These are phyloP conservation scores for Phytophthora rubi DNA, from an alignment of 352 stramenopile species.

Conservation along the genomic window DNA sequence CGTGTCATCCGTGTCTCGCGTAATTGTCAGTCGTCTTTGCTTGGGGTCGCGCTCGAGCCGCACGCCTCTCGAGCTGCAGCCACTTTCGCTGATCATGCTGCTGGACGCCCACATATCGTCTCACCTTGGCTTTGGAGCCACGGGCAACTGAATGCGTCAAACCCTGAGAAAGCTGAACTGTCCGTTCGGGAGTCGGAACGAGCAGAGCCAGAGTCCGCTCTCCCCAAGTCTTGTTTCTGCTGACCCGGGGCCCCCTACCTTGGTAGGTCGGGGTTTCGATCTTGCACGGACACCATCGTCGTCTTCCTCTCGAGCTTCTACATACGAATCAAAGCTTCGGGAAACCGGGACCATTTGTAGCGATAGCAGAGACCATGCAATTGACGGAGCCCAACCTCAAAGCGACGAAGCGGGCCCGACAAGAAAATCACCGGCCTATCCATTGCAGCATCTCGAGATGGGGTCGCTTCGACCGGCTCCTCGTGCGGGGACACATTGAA, in stretches of 20 bases:
- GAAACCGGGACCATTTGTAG: conserved; percentile 15
- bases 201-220: conserved; percentile 29
- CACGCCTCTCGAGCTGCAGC: conserved; percentile 34
- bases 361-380: conserved; percentile 25
- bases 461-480: conserved; percentile 29
- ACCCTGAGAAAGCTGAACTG: conserved; percentile 31
- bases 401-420: conserved; percentile 11
- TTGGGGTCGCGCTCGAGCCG: conserved; percentile 30
- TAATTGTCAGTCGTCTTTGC: conserved; percentile 34
- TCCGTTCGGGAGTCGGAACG: conserved; percentile 11
- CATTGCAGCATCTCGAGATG: conserved; percentile 32
- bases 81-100: conserved; percentile 43
- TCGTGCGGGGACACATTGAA: neutral
- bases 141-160: conserved; percentile 18
- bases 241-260: neutral
- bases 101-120: conserved; percentile 43
- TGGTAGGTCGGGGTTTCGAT: conserved; percentile 3
- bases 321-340: conserved; percentile 5
- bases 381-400: conserved; percentile 7
- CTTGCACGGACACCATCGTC: conserved; percentile 11
- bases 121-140: neutral
- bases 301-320: conserved; percentile 17
- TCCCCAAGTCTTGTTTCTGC: conserved; percentile 19
- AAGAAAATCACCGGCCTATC: conserved; percentile 24
- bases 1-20: conserved; percentile 12